phyloP scores from a whole-genome alignment of 345 rosid genomes.

The Rhodamnia argentea region DNA sequence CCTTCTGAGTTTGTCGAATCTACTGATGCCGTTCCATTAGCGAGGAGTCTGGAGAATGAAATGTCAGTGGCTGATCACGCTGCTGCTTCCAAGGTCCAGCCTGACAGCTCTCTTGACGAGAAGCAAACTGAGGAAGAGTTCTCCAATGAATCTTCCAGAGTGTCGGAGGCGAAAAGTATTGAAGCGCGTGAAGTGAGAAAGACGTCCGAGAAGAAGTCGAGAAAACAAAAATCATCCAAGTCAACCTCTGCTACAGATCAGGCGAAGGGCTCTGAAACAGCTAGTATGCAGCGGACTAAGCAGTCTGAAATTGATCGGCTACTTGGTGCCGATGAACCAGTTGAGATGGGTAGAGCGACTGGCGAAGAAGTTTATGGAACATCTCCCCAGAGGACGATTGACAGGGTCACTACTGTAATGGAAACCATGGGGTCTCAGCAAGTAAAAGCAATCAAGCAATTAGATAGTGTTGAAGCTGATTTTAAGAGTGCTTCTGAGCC shows the following conservation, averaged over 20 bases:
- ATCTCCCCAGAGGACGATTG: slow-evolving; percentile 14
- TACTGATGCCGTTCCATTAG: slow-evolving; percentile 6
- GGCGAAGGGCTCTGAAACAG: slow-evolving; percentile 37
- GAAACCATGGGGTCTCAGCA: slow-evolving; percentile 24
- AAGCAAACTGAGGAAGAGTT: slow-evolving; percentile 24
- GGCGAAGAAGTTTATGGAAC: slow-evolving; percentile 10
- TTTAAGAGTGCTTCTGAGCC: slow-evolving; percentile 21
- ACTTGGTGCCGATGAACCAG: slow-evolving; percentile 17
- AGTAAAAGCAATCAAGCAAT: slow-evolving; percentile 9
- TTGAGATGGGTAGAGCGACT: slow-evolving; percentile 5
- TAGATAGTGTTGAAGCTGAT: slow-evolving; percentile 18
- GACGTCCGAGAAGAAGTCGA: slow-evolving; percentile 72
- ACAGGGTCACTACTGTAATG: slow-evolving; percentile 12
- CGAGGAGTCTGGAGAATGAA: slow-evolving; percentile 20
- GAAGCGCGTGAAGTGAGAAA: slow-evolving; percentile 54
- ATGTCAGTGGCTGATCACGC: slow-evolving; percentile 6
- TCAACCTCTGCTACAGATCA: slow-evolving; percentile 36
- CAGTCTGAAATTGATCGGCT: slow-evolving; percentile 30
- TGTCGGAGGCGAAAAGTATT: slow-evolving; percentile 27
- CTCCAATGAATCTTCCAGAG: slow-evolving; percentile 17
- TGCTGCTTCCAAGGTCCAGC: slow-evolving; percentile 13
- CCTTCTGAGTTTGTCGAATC: slow-evolving; percentile 4
- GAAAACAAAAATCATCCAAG: slow-evolving; percentile 64
- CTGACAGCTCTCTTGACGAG: slow-evolving; percentile 7
- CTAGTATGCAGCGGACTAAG: slow-evolving; percentile 28